Conservation (phyloP, 208 protist species). For the Lotmaria passim region DNA sequence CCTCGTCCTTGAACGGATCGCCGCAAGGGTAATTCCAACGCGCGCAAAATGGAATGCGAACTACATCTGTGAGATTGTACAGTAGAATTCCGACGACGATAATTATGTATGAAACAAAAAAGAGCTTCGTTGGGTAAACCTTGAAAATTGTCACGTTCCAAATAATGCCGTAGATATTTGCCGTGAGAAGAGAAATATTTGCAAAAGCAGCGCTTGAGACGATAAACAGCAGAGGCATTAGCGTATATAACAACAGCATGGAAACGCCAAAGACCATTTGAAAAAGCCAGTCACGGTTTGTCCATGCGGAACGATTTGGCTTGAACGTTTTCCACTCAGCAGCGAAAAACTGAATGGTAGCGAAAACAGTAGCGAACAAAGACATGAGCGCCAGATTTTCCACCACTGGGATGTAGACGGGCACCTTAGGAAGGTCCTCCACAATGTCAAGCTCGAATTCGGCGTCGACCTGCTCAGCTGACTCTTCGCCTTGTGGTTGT, state of each 20-base stretch:
- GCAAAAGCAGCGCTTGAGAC: conserved; percentile 80
- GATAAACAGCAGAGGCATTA: conserved; percentile 74
- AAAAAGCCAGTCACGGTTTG: conserved; percentile 65
- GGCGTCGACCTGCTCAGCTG: not conserved
- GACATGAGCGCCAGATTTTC: conserved; percentile 86
- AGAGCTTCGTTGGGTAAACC: conserved; percentile 70
- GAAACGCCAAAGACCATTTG: conserved; percentile 85
- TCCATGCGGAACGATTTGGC: conserved; percentile 53
- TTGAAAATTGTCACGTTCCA: conserved; percentile 86
- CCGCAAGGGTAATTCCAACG: conserved; percentile 73
- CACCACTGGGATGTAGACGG: conserved; percentile 68
- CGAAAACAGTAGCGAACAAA: conserved; percentile 61
- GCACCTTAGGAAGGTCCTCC: conserved; percentile 46
- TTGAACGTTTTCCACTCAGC: conserved; percentile 72
- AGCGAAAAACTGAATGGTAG: conserved; percentile 83
- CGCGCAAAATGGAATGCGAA: conserved; percentile 48
- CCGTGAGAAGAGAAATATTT: conserved; percentile 80
- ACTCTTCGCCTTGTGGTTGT: not conserved
- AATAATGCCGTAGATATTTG: conserved; percentile 80
- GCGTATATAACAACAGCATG: conserved; percentile 84
- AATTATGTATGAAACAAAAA: conserved; percentile 77
- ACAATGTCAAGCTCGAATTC: conserved; percentile 13
- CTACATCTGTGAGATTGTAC: conserved; percentile 74
- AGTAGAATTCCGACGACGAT: conserved; percentile 72
- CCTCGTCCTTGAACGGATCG: conserved; percentile 33